Evolutionary conservation across 1,284 basidiomycete genomes (phyloP).

Genomic region (Schizophyllum amplum): DNA sequence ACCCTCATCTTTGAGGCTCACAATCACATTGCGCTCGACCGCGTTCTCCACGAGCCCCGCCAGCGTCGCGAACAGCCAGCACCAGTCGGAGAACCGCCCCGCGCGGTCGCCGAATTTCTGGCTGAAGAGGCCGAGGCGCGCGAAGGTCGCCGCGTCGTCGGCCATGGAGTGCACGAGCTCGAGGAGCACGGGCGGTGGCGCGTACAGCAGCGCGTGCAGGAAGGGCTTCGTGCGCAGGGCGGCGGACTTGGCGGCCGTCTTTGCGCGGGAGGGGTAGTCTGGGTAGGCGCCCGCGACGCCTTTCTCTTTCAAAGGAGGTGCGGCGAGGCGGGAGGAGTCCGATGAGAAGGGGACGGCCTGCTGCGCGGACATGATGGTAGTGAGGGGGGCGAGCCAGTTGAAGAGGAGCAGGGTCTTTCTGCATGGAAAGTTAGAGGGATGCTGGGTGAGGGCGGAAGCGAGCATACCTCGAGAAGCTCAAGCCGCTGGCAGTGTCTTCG

Average conservation of each 20-base stretch:
- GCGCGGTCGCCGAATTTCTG: conserved; percentile 57
- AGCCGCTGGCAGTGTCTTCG: conserved; percentile 47
- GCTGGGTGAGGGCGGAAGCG: not conserved
- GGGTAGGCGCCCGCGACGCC: conserved; percentile 23
- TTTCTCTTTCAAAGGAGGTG: not conserved
- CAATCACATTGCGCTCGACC: conserved; percentile 63
- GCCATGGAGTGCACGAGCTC: conserved; percentile 65
- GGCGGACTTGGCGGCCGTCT: conserved; percentile 16
- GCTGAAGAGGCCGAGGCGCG: conserved; percentile 60
- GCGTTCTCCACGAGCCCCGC: conserved; percentile 74
- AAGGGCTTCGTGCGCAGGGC: conserved; percentile 36
- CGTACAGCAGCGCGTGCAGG: conserved; percentile 63
- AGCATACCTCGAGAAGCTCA: conserved; percentile 62
- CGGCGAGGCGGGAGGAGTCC: conserved; percentile 13
- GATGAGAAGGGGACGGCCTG: conserved; percentile 51
- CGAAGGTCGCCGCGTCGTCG: conserved; percentile 69
- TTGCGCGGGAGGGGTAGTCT: not conserved
- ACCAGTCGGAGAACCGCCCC: conserved; percentile 70
- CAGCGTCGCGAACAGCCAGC: conserved; percentile 71
- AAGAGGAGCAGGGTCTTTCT: conserved; percentile 75
- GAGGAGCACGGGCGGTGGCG: conserved; percentile 75
- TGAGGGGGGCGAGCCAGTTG: conserved; percentile 73
- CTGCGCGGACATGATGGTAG: conserved; percentile 49
- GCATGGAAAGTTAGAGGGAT: conserved; percentile 7
- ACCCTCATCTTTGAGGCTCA: conserved; percentile 55